These are phyloP conservation scores for Kickxella alabastrina DNA, from an alignment of 192 early-diverging fungal genomes.

Conservation along the genomic window DNA sequence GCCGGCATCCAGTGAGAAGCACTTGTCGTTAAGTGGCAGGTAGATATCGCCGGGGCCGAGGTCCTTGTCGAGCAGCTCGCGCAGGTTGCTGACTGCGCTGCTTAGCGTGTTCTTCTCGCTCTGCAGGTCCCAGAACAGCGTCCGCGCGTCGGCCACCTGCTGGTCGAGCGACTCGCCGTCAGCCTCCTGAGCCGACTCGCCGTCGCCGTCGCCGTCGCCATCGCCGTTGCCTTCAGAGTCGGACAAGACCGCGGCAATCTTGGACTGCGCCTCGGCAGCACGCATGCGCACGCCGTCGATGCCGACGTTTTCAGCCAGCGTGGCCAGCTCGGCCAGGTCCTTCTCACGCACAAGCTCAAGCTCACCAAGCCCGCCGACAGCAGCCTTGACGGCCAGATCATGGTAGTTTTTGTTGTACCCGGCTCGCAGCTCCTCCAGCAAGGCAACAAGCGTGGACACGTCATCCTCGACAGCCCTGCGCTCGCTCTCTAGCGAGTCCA, in stretches of 20 bases:
- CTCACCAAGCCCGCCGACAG: constrained; percentile 43
- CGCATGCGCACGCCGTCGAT: constrained; percentile 20
- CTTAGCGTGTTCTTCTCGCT: constrained; percentile 17
- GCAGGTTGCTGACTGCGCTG: constrained; percentile 46
- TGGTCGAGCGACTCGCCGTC: background rate
- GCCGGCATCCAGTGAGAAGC: constrained; percentile 62
- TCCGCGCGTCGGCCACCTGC: constrained; percentile 17
- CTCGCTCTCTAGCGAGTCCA: constrained; percentile 24
- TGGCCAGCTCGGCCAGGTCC: constrained; percentile 3
- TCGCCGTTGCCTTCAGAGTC: constrained; percentile 1
- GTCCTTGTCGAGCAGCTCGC: constrained; percentile 58
- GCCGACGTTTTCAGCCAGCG: constrained; percentile 10
- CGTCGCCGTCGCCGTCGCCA: background rate
- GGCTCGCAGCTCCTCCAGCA: constrained; percentile 30
- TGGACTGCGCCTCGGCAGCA: constrained; percentile 13
- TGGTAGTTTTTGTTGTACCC: constrained; percentile 59
- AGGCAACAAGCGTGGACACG: constrained; percentile 3
- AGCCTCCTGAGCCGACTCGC: no score
- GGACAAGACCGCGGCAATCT: background rate
- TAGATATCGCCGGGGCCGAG: constrained; percentile 71
- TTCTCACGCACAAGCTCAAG: constrained; percentile 22
- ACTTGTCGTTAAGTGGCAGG: constrained; percentile 63
- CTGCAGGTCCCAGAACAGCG: constrained; percentile 18
- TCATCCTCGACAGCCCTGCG: constrained; percentile 23
- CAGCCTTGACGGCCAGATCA: constrained; percentile 54